These are phyloP conservation scores for Ampelomyces quisqualis DNA, from an alignment of 2,329 filamentous ascomycete species.

Conservation along the genomic window DNA sequence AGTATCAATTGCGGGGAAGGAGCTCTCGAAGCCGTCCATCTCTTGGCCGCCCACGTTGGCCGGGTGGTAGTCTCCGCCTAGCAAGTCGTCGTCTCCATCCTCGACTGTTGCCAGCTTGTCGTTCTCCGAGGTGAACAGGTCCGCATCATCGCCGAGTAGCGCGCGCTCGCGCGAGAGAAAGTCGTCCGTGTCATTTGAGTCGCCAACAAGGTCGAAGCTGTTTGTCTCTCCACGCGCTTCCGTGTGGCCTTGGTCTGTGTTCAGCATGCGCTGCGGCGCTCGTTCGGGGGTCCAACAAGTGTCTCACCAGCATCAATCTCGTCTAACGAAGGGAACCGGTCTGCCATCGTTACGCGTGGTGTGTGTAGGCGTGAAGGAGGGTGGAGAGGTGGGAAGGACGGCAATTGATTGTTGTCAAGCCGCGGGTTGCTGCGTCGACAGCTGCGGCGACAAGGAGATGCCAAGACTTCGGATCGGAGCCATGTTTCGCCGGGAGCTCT, in stretches of 20 bases:
- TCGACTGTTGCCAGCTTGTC: constrained; percentile 67
- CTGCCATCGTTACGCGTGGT: constrained; percentile 45
- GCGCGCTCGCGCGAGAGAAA: constrained; percentile 93
- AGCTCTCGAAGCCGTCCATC: constrained; percentile 73
- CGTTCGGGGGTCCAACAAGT: constrained; percentile 22
- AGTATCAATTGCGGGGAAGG: constrained; percentile 81
- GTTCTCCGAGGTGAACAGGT: constrained; percentile 78
- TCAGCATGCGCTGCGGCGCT: constrained; percentile 28
- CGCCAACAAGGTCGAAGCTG: constrained; percentile 53
- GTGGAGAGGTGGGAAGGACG: constrained; percentile 3
- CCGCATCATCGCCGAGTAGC: constrained; percentile 85
- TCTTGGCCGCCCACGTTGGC: constrained; percentile 47
- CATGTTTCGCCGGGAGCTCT: constrained; percentile 23
- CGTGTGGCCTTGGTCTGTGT: constrained; percentile 63
- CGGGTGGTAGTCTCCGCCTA: constrained; percentile 59
- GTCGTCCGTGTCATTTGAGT: constrained; percentile 67
- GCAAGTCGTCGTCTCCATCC: constrained; percentile 68
- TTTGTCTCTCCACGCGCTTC: constrained; percentile 56
- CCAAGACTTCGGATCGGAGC: constrained; percentile 17
- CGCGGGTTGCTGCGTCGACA: constrained; percentile 15
- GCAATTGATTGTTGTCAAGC: constrained; percentile 23
- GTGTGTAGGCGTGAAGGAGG: neutral
- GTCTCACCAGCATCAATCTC: constrained; percentile 54
- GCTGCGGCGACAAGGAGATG: constrained; percentile 17
- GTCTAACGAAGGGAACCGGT: constrained; percentile 55